These are phyloP conservation scores for Aureobasidium sp. DNA, from an alignment of 2,329 filamentous ascomycete species.

Conservation along the genomic window DNA sequence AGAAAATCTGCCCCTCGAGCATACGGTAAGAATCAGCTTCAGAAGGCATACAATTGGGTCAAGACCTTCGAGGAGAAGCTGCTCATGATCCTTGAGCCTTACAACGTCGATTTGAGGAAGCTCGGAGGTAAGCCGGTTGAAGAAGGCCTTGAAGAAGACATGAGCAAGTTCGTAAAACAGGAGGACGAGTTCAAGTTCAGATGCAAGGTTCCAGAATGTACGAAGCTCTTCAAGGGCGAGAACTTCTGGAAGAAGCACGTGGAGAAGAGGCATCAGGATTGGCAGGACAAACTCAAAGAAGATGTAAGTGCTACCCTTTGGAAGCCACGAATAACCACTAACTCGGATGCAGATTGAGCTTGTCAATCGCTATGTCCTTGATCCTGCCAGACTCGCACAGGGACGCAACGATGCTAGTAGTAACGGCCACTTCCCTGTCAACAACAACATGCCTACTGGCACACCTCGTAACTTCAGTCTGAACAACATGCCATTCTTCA, in stretches of 20 bases:
- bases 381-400: constrained; percentile 89
- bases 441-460: constrained; percentile 57
- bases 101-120: constrained; percentile 79
- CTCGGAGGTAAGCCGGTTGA: constrained; percentile 82
- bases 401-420: constrained; percentile 90
- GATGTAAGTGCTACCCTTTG: constrained; percentile 59
- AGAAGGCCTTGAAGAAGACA: constrained; percentile 78
- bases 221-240: constrained; percentile 94
- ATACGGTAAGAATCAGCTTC: constrained; percentile 61
- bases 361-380: constrained; percentile 89
- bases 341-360: constrained; percentile 61
- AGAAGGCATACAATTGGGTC: constrained; percentile 97
- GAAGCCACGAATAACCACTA: not conserved
- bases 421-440: constrained; percentile 87
- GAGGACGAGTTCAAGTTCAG: constrained; percentile 96
- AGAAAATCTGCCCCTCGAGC: constrained; percentile 59
- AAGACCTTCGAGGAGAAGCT: constrained; percentile 98
- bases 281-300: constrained; percentile 69
- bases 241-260: constrained; percentile 98
- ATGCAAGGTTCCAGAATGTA: constrained; percentile 92
- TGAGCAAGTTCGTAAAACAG: constrained; percentile 84
- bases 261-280: constrained; percentile 89
- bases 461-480: constrained; percentile 91
- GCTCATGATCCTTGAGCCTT: constrained; percentile 83
- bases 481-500: constrained; percentile 35